Conservation (phyloP, 805 yeast genomes). For the Zygoascus bituminiphila region DNA sequence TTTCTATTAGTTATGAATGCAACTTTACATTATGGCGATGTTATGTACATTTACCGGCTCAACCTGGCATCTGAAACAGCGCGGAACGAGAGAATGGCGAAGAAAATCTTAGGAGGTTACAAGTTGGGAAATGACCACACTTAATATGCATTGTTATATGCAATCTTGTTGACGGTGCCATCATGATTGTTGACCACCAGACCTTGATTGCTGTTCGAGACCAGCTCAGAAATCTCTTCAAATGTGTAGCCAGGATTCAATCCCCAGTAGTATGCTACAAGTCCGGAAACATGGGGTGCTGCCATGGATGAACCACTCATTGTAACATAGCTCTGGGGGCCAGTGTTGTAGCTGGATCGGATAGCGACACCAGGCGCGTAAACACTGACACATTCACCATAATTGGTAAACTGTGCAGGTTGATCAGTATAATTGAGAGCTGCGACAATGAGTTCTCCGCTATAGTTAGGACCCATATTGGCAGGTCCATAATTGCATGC, state of each 20-base stretch:
- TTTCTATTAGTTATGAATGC: background rate
- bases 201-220: constrained; percentile 14
- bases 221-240: constrained; percentile 12
- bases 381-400: constrained; percentile 91
- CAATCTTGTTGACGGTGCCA: constrained; percentile 17
- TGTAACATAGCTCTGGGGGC: constrained; percentile 24
- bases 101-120: background rate
- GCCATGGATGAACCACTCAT: constrained; percentile 96
- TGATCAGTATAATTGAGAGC: constrained; percentile 83
- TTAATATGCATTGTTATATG: constrained; percentile 16
- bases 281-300: constrained; percentile 91
- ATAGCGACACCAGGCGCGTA: constrained; percentile 95
- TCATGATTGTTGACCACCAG: constrained; percentile 9
- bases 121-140: background rate
- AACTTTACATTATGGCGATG: background rate
- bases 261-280: constrained; percentile 80
- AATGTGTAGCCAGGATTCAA: constrained; percentile 55
- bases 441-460: constrained; percentile 75
- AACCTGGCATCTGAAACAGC: background rate
- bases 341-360: constrained; percentile 40
- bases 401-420: constrained; percentile 93
- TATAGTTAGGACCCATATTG: constrained; percentile 30
- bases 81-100: background rate
- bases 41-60: background rate
- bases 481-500: constrained; percentile 94